Conservation (phyloP, 106 monocot genomes). For the Ottelia alismoides region DNA sequence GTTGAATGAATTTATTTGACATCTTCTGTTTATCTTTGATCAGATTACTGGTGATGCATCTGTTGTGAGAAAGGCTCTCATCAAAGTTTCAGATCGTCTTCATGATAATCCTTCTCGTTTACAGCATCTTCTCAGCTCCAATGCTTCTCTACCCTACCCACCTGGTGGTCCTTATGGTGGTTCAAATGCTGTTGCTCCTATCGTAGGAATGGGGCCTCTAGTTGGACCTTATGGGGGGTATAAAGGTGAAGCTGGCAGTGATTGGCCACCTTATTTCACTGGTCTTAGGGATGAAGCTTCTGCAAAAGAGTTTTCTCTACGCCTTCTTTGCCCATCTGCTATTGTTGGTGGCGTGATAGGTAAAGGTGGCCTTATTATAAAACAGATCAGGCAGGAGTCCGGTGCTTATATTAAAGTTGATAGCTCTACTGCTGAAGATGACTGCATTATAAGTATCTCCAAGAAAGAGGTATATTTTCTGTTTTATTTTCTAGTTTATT, state of each 20-base stretch:
- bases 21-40: neutral
- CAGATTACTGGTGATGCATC: constrained; percentile 77
- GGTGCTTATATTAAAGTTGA: no score
- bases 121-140: constrained; percentile 55
- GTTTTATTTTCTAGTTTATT: no score
- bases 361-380: no score
- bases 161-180: constrained; percentile 31
- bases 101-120: constrained; percentile 93
- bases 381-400: no score
- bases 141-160: constrained; percentile 18
- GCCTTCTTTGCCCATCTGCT: constrained; percentile 55
- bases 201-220: constrained; percentile 37
- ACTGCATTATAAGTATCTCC: no score
- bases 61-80: constrained; percentile 75
- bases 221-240: constrained; percentile 69
- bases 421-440: no score
- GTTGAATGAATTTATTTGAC: no score
- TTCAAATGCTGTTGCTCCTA: constrained; percentile 28
- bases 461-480: no score
- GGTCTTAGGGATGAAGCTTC: constrained; percentile 65
- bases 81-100: constrained; percentile 62
- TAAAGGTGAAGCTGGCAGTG: constrained; percentile 44
- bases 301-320: constrained; percentile 62
- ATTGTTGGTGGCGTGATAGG: constrained; percentile 94
- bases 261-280: constrained; percentile 58